phyloP scores from a whole-genome alignment of 306 rosid species.

The Cucurbita maxima region DNA sequence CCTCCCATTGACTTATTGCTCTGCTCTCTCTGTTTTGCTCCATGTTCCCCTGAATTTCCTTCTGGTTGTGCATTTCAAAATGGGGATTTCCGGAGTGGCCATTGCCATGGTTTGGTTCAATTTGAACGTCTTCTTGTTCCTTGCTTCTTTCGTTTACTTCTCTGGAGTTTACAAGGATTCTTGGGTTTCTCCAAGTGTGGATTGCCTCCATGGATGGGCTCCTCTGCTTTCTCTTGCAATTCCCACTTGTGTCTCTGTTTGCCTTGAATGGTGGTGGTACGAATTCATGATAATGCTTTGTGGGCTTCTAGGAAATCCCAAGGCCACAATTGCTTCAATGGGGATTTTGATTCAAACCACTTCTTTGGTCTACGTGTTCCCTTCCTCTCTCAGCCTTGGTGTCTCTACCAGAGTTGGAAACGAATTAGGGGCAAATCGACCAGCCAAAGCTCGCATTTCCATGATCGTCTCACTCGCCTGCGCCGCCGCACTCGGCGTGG shows the following conservation, averaged over 20 bases:
- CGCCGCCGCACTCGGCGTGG: constrained; percentile 44
- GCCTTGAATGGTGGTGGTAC: constrained; percentile 99
- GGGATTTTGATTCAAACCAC: constrained; percentile 89
- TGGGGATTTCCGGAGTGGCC: constrained; percentile 85
- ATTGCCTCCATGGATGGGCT: constrained; percentile 69
- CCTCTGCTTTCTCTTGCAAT: constrained; percentile 49
- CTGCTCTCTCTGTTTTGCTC: constrained; percentile 61
- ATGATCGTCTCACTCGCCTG: constrained; percentile 53
- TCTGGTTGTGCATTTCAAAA: constrained; percentile 38
- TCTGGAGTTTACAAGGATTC: constrained; percentile 67
- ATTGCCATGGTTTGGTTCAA: constrained; percentile 72
- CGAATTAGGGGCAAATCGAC: constrained; percentile 68
- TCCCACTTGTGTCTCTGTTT: constrained; percentile 85
- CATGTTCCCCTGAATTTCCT: constrained; percentile 77
- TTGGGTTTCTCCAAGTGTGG: constrained; percentile 65
- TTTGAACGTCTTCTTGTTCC: constrained; percentile 48
- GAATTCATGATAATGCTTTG: constrained; percentile 83
- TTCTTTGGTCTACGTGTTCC: constrained; percentile 70
- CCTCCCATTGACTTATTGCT: constrained; percentile 59
- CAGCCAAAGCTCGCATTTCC: constrained; percentile 53
- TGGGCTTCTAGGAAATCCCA: constrained; percentile 62
- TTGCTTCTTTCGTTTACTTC: constrained; percentile 43
- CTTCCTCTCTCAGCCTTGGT: constrained; percentile 69
- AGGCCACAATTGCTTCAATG: constrained; percentile 78
- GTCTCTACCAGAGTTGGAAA: constrained; percentile 78